These are phyloP conservation scores for Dittrichia graveolens DNA, from an alignment of 129 eudicot species.

Conservation along the genomic window DNA sequence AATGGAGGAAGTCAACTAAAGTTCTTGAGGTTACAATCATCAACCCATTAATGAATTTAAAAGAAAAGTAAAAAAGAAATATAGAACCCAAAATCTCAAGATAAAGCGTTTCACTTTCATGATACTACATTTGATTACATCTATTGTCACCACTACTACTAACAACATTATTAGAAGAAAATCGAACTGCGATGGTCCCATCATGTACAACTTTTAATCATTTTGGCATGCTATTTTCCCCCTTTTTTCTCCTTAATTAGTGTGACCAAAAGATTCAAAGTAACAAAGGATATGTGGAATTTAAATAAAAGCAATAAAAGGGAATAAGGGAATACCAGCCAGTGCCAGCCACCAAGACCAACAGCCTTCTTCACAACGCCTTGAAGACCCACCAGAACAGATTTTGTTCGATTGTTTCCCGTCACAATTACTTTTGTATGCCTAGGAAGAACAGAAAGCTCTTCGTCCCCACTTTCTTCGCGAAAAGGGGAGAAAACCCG, in stretches of 20 bases:
- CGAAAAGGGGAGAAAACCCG: conserved; percentile 83
- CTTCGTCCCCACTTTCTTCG: conserved; percentile 97
- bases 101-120: conserved; percentile 34
- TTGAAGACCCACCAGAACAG: conserved; percentile 97
- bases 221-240: conserved; percentile 38
- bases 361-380: conserved; percentile 99
- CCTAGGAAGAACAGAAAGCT: conserved; percentile 93
- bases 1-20: no score
- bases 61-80: background rate
- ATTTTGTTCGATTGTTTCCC: conserved; percentile 93
- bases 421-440: conserved; percentile 97
- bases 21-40: background rate
- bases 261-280: conserved; percentile 39
- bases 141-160: conserved; percentile 39
- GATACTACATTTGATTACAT: conserved; percentile 32
- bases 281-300: conserved; percentile 15
- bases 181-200: conserved; percentile 40
- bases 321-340: conserved; percentile 74
- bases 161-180: conserved; percentile 32
- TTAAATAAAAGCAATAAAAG: conserved; percentile 28
- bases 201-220: conserved; percentile 41
- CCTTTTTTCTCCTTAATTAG: conserved; percentile 31
- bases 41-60: background rate
- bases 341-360: conserved; percentile 99
- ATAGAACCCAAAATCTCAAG: conserved; percentile 23